A percentile compares a stretch with the other conserved stretches of the same genome.
phyloP scores from a whole-genome alignment of 2,329 filamentous ascomycete species.

The Claviceps spartinae region DNA sequence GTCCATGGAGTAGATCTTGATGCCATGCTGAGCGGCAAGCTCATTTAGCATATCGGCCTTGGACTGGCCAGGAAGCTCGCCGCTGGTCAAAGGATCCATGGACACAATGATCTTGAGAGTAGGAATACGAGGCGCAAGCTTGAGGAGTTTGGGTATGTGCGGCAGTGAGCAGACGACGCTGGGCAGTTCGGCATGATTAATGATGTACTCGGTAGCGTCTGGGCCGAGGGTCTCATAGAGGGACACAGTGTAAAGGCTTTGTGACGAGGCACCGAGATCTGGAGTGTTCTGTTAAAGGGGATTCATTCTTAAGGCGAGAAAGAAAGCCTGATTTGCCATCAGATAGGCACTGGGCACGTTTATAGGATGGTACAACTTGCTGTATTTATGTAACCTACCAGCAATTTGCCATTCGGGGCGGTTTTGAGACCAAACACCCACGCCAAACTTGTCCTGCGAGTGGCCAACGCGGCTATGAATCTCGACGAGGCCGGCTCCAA shows the following conservation, averaged over 20 bases:
- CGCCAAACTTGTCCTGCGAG: constrained; percentile 46
- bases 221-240: constrained; percentile 93
- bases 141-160: constrained; percentile 70
- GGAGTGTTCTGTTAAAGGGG: background rate
- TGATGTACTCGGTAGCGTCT: constrained; percentile 85
- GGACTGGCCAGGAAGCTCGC: constrained; percentile 62
- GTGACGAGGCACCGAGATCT: constrained; percentile 81
- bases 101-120: constrained; percentile 77
- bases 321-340: background rate
- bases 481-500: constrained; percentile 76
- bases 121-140: constrained; percentile 63
- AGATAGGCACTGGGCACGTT: background rate
- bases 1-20: constrained; percentile 64
- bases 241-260: constrained; percentile 78
- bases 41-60: constrained; percentile 68
- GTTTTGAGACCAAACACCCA: constrained; percentile 81
- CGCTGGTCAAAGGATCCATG: constrained; percentile 67
- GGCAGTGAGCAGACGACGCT: constrained; percentile 67
- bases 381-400: constrained; percentile 28
- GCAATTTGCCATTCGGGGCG: constrained; percentile 78
- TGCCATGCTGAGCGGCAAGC: constrained; percentile 59
- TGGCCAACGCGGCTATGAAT: constrained; percentile 63
- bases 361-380: background rate
- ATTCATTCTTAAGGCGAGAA: background rate
- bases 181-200: constrained; percentile 70